Evolutionary conservation across 2,329 filamentous ascomycete genomes (phyloP), one percentile per base, ranked within the genome.

Genomic region (Microsporum audouinii): DNA sequence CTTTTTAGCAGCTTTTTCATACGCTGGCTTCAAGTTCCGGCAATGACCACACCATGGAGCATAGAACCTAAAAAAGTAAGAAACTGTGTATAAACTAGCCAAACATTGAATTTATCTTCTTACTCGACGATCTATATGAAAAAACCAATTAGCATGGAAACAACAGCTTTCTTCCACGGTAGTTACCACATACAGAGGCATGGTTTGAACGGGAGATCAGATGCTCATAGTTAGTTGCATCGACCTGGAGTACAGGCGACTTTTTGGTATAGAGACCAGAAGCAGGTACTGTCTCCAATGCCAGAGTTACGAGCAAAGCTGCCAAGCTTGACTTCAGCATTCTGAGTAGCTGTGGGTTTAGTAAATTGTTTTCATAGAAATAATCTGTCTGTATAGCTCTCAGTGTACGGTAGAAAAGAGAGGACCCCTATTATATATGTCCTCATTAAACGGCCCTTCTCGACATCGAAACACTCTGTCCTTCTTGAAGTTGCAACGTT

Each of bases 1-100:
- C 68, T 86, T 90, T 69, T 87, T 88, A 68, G 94, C 94, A 1
- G 87, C 91, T 75, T 96, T 96, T 75, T 97, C 92, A 76, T 94
- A 99, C 51, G 89, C 89, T 2, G 91, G 92, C 77, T 96, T 91
- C 70, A 99, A 87, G 76, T 88, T 96, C 77, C 96, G 83, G 79
- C 94, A 99, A 77, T 97, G 94, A 47, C 92, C 94, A 70, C 94
- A 97, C 92, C 92, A 97, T 29, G 92, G 92, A 6, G 92, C 92
- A 71, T 96, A 97, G 81, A 97, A 97, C 76, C 91, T 89, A 72
- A 67, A 60, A 65, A 65, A 58, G 56, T 61, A 59, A 62, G 62
- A 27, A 62, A 65, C 57, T 47, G 57, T 58, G 58, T 61, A 55
- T 55, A 45, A 60, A 64, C 56, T 60, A 61, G 12, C n/a, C 27